Base-by-base conservation (phyloP, 371 early-diverging fungal genomes). In the Mortierella sp. region DNA sequence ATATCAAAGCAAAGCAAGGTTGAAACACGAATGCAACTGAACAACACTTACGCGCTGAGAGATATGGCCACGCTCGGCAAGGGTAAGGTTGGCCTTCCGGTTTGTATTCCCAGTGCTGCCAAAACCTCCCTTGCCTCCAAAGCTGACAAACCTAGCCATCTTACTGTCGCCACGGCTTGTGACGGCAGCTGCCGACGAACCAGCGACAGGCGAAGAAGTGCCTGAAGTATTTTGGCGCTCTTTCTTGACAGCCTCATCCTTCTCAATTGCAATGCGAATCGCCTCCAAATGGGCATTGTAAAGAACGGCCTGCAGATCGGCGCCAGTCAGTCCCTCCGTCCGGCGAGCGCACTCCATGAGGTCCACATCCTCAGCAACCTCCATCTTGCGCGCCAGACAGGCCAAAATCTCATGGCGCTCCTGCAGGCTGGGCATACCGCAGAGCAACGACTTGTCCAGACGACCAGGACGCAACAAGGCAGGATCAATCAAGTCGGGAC, bases 401-500 rank as follows among this genome's bases (percentile, higher is more conserved):
- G 87, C 53, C 28, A 96, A 84, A 19, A 96, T 95, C 86, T 94
- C 95, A 16, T 88, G 71, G 73, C 98, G 92, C 75, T 98, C 98
- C 24, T 90, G 81, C 6, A 81, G 59, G 70, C 70, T 89, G 0
- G 99, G 99, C 93, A 98, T 93, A 21, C 92, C 95, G 86, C 98
- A 98, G 31, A 97, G 81, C 26, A 98, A 79, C 10, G 95, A 94
- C 88, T 99, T 98, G 89, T 99, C 99, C 74, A 99, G 96, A 79
- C 99, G 96, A 48, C 99, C 99, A 43, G 99, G 99, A 44, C 99
- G 95, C 55, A 98, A 91, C 77, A 99, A 91, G 0, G 99, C 99
- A 40, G 98, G 96, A 89, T 99, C 99, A 74, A 99, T 94, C n/a
- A 99, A 93, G 83, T 99, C 99, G 46, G 99, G 99, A n/a, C 98